phyloP scores from a whole-genome alignment of 2,329 filamentous ascomycete genomes.

The Microcyclospora tardicrescens region DNA sequence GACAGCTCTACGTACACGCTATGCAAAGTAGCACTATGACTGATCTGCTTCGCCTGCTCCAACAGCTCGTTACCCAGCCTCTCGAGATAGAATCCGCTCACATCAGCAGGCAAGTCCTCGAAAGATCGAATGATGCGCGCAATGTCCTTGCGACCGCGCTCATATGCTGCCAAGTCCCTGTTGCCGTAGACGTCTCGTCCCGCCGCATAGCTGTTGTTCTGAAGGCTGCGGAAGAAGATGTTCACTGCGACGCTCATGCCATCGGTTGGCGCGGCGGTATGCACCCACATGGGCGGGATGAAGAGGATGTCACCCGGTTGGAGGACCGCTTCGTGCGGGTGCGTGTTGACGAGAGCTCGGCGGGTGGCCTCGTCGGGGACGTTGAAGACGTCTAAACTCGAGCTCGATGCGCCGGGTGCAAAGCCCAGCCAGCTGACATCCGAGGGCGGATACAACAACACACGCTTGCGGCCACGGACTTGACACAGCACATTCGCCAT shows the following conservation, averaged over 20 bases:
- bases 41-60: slow-evolving; percentile 13
- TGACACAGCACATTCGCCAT: slow-evolving; percentile 83
- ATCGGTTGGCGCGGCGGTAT: slow-evolving; percentile 52
- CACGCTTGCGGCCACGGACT: slow-evolving; percentile 56
- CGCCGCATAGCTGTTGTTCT: slow-evolving; percentile 50
- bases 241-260: slow-evolving; percentile 67
- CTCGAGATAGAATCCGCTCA: slow-evolving; percentile 61
- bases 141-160: slow-evolving; percentile 64
- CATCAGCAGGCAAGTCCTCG: slow-evolving; percentile 49
- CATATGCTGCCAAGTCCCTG: slow-evolving; percentile 69
- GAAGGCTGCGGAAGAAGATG: slow-evolving; percentile 61
- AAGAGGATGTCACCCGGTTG: slow-evolving; percentile 64
- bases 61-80: slow-evolving; percentile 57
- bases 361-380: slow-evolving; percentile 7
- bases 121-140: slow-evolving; percentile 53
- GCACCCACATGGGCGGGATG: slow-evolving; percentile 72
- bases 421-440: slow-evolving; percentile 61
- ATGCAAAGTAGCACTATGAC: slow-evolving; percentile 5
- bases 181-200: slow-evolving; percentile 84
- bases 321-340: slow-evolving; percentile 54
- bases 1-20: slow-evolving; percentile 8
- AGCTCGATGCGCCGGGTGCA: slow-evolving; percentile 66
- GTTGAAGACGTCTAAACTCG: slow-evolving; percentile 59
- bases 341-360: slow-evolving; percentile 30
- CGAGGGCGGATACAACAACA: slow-evolving; percentile 65